Conservation (phyloP, 2,329 filamentous ascomycete species). For the Hypoxylon rubiginosum region DNA sequence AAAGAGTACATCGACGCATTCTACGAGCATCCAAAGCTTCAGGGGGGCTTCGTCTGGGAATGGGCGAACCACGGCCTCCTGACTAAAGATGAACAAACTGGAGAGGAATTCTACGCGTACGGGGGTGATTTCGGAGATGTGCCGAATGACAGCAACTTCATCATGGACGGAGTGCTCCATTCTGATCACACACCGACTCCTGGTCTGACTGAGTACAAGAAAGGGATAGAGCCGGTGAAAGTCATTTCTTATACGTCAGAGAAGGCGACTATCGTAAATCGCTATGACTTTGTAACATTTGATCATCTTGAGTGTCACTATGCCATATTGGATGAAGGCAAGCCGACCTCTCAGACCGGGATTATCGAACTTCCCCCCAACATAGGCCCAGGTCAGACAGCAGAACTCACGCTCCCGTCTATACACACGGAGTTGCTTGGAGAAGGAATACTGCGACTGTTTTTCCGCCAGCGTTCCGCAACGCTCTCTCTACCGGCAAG, state of each 20-base stretch:
- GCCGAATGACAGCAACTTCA: conserved; percentile 69
- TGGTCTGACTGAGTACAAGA: conserved; percentile 61
- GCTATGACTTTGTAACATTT: conserved; percentile 59
- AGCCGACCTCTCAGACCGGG: conserved; percentile 43
- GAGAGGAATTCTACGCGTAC: conserved; percentile 65
- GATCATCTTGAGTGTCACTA: conserved; percentile 57
- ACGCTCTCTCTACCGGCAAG: conserved; percentile 44
- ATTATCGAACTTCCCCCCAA: conserved; percentile 45
- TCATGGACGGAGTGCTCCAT: conserved; percentile 64
- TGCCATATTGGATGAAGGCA: conserved; percentile 46
- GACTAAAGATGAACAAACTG: conserved; percentile 55
- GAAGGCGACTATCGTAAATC: conserved; percentile 53
- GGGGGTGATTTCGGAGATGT: conserved; percentile 69
- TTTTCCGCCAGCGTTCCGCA: conserved; percentile 45
- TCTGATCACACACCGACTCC: conserved; percentile 62
- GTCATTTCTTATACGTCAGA: conserved; percentile 54
- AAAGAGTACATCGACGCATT: conserved; percentile 75
- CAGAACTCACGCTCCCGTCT: conserved; percentile 43
- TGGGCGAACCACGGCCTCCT: conserved; percentile 69
- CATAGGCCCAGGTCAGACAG: conserved; percentile 47
- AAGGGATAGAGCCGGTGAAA: conserved; percentile 62
- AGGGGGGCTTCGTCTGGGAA: conserved; percentile 74
- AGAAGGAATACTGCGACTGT: conserved; percentile 48
- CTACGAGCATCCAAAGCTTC: conserved; percentile 67
- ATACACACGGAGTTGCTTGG: conserved; percentile 16